Percentiles rank a stretch among this genome's conserved stretches.
phyloP scores from a whole-genome alignment of 306 rosid species.

The Leucaena leucocephala region DNA sequence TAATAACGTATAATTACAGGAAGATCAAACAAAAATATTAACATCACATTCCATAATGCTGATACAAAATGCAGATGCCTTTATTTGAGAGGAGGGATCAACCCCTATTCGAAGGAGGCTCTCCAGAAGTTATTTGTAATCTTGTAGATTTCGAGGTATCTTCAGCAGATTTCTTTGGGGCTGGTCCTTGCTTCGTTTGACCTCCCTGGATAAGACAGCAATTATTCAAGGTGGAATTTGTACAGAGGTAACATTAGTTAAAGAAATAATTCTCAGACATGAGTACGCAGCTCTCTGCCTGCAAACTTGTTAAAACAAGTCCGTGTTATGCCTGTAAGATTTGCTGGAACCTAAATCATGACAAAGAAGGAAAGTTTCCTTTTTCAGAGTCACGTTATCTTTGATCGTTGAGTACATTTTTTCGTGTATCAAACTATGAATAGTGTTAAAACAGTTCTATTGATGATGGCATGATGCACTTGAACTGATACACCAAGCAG shows the following conservation, averaged over 20 bases:
- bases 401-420: not conserved
- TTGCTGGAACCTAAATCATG: slow-evolving; percentile 8
- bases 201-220: slow-evolving; percentile 50
- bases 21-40: not conserved
- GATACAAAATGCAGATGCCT: slow-evolving; percentile 5
- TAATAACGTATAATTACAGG: not conserved
- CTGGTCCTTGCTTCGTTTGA: slow-evolving; percentile 61
- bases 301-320: not conserved
- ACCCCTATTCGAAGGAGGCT: slow-evolving; percentile 38
- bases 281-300: not conserved
- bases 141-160: slow-evolving; percentile 41
- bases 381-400: not conserved
- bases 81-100: not conserved
- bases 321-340: not conserved
- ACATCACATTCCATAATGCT: not conserved
- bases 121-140: slow-evolving; percentile 38
- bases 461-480: not conserved
- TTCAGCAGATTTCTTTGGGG: slow-evolving; percentile 54
- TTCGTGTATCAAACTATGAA: not conserved
- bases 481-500: not conserved
- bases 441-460: not conserved
- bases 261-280: slow-evolving; percentile 24
- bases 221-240: slow-evolving; percentile 7
- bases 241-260: not conserved
- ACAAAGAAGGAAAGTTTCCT: not conserved